Evolutionary conservation across 2,329 filamentous ascomycete species (phyloP), one percentile per base, ranked within the genome.

Genomic region (Fusarium succisae): DNA sequence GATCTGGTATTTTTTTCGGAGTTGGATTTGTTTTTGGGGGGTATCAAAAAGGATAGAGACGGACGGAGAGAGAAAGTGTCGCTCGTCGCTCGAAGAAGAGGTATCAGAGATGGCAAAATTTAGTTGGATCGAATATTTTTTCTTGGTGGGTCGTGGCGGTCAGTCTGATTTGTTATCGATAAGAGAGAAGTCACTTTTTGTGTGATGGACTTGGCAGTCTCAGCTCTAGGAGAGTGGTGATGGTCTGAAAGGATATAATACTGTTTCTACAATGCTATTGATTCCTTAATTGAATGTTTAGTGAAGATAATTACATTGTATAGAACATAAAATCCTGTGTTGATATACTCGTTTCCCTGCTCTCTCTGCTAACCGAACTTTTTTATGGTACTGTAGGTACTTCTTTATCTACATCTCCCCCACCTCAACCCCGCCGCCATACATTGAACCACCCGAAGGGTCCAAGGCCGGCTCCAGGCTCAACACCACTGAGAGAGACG

Each of bases 71-170:
- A 75, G 69, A 76, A 72, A 63, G 63, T 58, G 56, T 71, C 60
- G 54, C 60, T 69, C 64, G 63, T 67, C 72, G 61, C 68, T 75
- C 57, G 62, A 59, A 66, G 43, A 66, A 51, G 35, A 65, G 55
- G 63, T 73, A 69, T 71, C 77, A 70, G 57, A 69, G 72, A 78
- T 54, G 66, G 71, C 62, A 61, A 74, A 76, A 73, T 75, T 75
- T 61, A 66, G 68, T 69, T 76, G 73, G 74, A 78, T 39, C 79
- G 79, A 79, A 81, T 77, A 80, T 80, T 77, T 80, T 81, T 81
- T 81, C 80, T 80, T 78, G 65, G 61, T 66, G 69, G 66, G 66
- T 77, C 77, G 74, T 77, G 71, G 63, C 69, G 69, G 68, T 68
- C 62, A 62, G 51, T 48, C 43, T 63, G 61, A 55, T 68, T 55